Evolutionary conservation across 2,329 filamentous ascomycete species (phyloP).

Genomic region (Fusarium transvaalense): DNA sequence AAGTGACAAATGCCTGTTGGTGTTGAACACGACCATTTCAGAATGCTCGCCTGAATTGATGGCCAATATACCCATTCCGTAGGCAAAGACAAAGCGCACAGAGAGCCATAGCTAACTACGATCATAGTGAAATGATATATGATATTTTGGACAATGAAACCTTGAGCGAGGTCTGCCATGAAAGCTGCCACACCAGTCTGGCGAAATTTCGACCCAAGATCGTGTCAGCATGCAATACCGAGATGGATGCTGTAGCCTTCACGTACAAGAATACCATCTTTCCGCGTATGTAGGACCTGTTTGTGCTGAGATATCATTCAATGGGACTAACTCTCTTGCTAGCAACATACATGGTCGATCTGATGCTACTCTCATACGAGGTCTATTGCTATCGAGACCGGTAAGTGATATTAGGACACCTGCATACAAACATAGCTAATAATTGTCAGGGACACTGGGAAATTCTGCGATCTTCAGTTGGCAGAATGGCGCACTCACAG

Average conservation of each 20-base stretch:
- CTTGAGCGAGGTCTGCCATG: neutral
- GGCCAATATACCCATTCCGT: neutral
- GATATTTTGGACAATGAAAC: neutral
- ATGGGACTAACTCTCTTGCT: neutral
- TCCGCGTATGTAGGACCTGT: neutral
- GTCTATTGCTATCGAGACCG: neutral
- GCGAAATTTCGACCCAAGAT: neutral
- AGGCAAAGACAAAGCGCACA: neutral
- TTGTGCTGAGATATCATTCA: no score
- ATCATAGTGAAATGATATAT: neutral
- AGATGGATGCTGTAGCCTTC: neutral
- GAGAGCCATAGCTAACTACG: neutral
- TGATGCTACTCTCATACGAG: neutral
- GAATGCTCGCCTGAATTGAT: neutral
- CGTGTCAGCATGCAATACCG: neutral
- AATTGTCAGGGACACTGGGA: neutral
- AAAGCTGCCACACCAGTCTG: neutral
- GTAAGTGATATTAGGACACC: neutral
- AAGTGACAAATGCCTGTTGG: neutral
- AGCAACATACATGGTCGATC: neutral
- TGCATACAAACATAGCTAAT: neutral
- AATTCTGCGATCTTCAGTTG: neutral
- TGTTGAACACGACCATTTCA: neutral
- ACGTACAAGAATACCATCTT: neutral
- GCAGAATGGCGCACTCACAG: neutral